Base-by-base conservation (phyloP, 441 rosid genomes). In the Pelargonium citronellum region DNA sequence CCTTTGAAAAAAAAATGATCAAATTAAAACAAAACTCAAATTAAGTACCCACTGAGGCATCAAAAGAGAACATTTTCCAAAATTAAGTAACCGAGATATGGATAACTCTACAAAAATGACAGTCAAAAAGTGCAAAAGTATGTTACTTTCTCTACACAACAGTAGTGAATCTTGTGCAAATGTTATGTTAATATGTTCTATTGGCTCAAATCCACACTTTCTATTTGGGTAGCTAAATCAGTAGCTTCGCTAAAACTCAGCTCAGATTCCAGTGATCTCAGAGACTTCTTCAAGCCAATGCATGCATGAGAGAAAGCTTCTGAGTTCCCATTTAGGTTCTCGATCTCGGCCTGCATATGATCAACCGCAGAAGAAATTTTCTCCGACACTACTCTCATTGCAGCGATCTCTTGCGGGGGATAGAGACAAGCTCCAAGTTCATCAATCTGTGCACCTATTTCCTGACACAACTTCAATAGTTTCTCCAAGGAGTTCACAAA, bases 341-440 rank as follows among this genome's bases (percentile, higher is more conserved):
- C 79, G 8, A 87, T 81, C 73, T 84, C 90, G 5, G 49, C 67
- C 77, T 75, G 83, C n/a, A 85, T 46, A 74, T 79, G 84, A 47
- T 60, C 60, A 1, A 80, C 69, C 24, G 74, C 69, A 20, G 71
- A 75, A 0, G 75, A 75, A 43, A 95, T 76, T 68, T 82, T 76
- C 75, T 74, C 81, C 66, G 78, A 74, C 7, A 86, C 79, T 7
- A 71, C 80, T 67, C 41, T 77, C 77, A 90, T 87, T 7, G 82
- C 83, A 11, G 74, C 65, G 27, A 82, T 5, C 80, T 95, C 99
- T 72, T 91, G 97, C 0, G 96, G 96, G 0, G 99, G 97, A 75
- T 95, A 91, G 70, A 95, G 89, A 53, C 86, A 87, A 65, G 97
- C 96, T 60, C 96, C 96, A 1, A 91, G 80, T 74, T 94, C 99